Conservation (phyloP, 768 basidiomycete genomes). For the Leucocoprinus birnbaumii region DNA sequence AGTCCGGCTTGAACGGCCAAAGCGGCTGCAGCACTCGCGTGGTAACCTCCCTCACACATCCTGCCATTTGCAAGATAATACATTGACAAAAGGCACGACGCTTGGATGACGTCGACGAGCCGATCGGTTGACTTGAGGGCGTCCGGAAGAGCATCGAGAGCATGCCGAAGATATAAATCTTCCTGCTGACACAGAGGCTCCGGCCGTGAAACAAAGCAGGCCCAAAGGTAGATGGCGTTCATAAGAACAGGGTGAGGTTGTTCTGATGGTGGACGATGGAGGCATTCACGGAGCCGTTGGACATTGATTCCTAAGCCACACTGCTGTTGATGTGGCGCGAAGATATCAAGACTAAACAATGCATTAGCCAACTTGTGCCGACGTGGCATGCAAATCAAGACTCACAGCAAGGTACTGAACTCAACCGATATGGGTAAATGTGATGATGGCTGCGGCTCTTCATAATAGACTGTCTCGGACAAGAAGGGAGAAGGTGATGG, state of each 20-base stretch:
- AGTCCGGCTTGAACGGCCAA: slow-evolving; percentile 74
- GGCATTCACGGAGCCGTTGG: slow-evolving; percentile 59
- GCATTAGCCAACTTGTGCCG: slow-evolving; percentile 14
- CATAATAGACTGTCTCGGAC: slow-evolving; percentile 42
- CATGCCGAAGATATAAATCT: slow-evolving; percentile 62
- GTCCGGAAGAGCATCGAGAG: slow-evolving; percentile 61
- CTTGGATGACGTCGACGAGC: slow-evolving; percentile 70
- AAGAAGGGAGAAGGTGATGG: slow-evolving; percentile 50
- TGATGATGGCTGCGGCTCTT: slow-evolving; percentile 42
- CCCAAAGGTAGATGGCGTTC: slow-evolving; percentile 82
- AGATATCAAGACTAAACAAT: slow-evolving; percentile 62
- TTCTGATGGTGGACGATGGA: slow-evolving; percentile 49
- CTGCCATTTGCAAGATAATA: slow-evolving; percentile 80
- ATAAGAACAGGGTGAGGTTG: slow-evolving; percentile 76
- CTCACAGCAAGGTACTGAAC: slow-evolving; percentile 66
- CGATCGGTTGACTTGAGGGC: slow-evolving; percentile 55
- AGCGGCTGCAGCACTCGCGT: slow-evolving; percentile 70
- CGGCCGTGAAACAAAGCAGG: slow-evolving; percentile 75
- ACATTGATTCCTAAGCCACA: slow-evolving; percentile 71
- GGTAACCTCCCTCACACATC: slow-evolving; percentile 74
- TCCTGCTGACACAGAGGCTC: slow-evolving; percentile 71
- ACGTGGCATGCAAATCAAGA: slow-evolving; percentile 11
- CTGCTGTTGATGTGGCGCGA: slow-evolving; percentile 72
- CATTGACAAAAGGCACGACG: slow-evolving; percentile 69
- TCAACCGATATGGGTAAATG: slow-evolving; percentile 52